Conservation (phyloP, 371 early-diverging fungal genomes). For the Mortierella sp. region DNA sequence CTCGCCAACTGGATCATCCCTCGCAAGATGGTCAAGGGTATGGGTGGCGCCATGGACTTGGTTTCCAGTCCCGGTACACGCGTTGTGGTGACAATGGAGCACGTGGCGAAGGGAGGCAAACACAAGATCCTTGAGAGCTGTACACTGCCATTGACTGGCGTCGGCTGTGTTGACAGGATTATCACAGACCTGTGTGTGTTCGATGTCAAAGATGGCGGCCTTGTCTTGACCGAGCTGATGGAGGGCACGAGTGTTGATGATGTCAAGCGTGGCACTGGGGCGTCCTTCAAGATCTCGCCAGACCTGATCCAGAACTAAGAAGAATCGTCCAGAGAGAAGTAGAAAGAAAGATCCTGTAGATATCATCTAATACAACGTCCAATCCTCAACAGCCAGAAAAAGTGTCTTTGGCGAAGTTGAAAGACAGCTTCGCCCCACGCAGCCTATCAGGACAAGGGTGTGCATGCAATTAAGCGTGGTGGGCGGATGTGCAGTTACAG, state of each 20-base stretch:
- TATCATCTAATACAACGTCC: too few species aligned
- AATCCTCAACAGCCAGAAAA: too few species aligned
- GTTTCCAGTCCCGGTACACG: conserved; percentile 67
- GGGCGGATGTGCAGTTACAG: too few species aligned
- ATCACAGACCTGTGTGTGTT: conserved; percentile 75
- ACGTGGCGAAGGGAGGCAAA: conserved; percentile 69
- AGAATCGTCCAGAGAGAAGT: too few species aligned
- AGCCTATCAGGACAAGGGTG: too few species aligned
- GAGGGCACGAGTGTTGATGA: conserved; percentile 66
- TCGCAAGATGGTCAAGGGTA: conserved; percentile 80
- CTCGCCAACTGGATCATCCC: conserved; percentile 82
- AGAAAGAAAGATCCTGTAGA: conserved; percentile 4
- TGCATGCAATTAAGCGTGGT: too few species aligned
- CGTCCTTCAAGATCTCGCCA: conserved; percentile 63
- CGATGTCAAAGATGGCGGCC: conserved; percentile 57
- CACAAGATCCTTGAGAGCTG: conserved; percentile 73
- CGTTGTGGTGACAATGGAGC: conserved; percentile 81
- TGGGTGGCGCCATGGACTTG: conserved; percentile 81
- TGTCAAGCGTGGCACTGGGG: conserved; percentile 65
- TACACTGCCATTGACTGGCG: conserved; percentile 72
- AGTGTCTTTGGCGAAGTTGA: too few species aligned
- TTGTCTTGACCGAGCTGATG: conserved; percentile 66
- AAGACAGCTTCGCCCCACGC: too few species aligned
- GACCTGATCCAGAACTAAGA: conserved; percentile 50
- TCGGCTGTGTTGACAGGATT: conserved; percentile 68